These are phyloP conservation scores for Umbelopsis sp. DNA, from an alignment of 192 early-diverging fungal genomes.

Conservation along the genomic window DNA sequence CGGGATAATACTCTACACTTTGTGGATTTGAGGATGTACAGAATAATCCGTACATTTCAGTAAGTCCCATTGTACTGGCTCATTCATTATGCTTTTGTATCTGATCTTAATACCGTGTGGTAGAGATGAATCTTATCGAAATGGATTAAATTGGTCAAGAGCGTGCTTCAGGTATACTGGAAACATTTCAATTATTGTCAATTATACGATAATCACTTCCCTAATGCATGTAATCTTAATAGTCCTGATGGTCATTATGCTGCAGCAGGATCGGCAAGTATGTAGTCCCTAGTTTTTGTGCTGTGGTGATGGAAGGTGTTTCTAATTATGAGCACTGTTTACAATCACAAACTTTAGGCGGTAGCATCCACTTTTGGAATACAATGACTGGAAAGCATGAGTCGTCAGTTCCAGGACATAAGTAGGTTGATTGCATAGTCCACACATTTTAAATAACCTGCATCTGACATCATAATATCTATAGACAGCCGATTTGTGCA, in stretches of 20 bases:
- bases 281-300: not conserved
- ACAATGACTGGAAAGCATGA: conserved; percentile 64
- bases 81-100: not conserved
- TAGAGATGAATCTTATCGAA: conserved; percentile 76
- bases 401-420: conserved; percentile 69
- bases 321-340: too few species aligned
- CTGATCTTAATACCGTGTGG: not conserved
- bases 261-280: conserved; percentile 72
- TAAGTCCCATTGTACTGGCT: conserved; percentile 37
- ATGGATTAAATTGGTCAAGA: conserved; percentile 87
- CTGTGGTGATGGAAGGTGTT: too few species aligned
- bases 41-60: conserved; percentile 66
- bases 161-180: conserved; percentile 69
- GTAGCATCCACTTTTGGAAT: conserved; percentile 83
- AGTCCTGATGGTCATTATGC: conserved; percentile 88
- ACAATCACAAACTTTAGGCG: conserved; percentile 49
- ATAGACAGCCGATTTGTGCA: conserved; percentile 61
- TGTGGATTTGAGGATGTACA: conserved; percentile 79
- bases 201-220: not conserved
- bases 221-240: conserved; percentile 27
- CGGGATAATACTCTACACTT: conserved; percentile 90
- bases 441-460: not conserved
- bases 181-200: not conserved
- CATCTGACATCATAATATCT: not conserved
- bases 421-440: conserved; percentile 37